phyloP scores from a whole-genome alignment of 257 asterid genomes.

The Gynochthodes officinalis region DNA sequence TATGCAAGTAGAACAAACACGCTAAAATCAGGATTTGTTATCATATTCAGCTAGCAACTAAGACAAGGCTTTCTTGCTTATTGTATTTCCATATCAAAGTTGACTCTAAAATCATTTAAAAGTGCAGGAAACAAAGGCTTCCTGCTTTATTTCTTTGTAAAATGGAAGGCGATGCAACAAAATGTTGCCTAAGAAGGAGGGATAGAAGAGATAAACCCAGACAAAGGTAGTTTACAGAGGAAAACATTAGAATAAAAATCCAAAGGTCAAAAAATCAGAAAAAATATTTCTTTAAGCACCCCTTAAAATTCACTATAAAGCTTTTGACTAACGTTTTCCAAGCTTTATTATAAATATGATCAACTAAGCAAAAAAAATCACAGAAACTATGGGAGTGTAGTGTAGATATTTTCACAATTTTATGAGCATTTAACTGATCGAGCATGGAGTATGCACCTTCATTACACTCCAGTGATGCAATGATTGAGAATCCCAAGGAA shows the following conservation, averaged over 20 bases:
- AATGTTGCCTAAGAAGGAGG: not conserved
- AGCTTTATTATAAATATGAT: not conserved
- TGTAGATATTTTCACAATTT: not conserved
- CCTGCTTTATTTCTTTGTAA: not conserved
- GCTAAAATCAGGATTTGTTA: not conserved
- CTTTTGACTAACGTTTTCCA: not conserved
- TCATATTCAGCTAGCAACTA: not conserved
- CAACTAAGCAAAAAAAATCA: not conserved
- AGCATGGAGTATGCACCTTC: conserved; percentile 43
- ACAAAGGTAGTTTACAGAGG: not conserved
- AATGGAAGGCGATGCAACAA: not conserved
- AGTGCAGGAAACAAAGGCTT: not conserved
- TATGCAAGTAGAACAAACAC: not conserved
- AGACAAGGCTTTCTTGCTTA: not conserved
- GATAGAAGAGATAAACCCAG: not conserved
- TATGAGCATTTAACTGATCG: not conserved
- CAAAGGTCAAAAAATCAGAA: too few species aligned
- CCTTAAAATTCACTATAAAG: not conserved
- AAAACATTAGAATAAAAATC: not conserved
- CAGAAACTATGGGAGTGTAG: not conserved
- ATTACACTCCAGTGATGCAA: conserved; percentile 81
- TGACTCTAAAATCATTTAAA: not conserved
- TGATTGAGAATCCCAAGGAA: conserved; percentile 74
- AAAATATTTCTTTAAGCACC: not conserved
- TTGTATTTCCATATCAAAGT: not conserved